Evolutionary conservation across 768 basidiomycete species (phyloP).

Genomic region (Hygrophorus pudorinus): DNA sequence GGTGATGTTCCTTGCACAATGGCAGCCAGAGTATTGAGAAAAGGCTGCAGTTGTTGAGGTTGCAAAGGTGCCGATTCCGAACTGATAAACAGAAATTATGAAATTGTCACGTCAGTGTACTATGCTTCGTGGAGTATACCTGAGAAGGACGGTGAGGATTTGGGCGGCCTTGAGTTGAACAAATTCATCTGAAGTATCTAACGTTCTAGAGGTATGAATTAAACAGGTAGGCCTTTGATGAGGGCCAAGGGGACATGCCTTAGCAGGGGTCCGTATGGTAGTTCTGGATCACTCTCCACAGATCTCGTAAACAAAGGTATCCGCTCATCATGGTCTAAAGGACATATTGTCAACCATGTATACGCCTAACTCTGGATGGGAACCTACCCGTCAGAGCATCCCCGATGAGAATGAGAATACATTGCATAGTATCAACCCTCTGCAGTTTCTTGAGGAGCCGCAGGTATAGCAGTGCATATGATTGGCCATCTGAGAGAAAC

Average conservation of each 20-base stretch:
- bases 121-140: slow-evolving; percentile 34
- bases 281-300: slow-evolving; percentile 57
- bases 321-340: slow-evolving; percentile 77
- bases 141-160: slow-evolving; percentile 78
- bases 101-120: slow-evolving; percentile 2
- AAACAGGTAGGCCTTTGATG: slow-evolving; percentile 6
- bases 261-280: slow-evolving; percentile 73
- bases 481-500: slow-evolving; percentile 70
- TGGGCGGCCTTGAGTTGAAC: slow-evolving; percentile 87
- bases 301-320: slow-evolving; percentile 64
- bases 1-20: slow-evolving; percentile 50
- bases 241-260: slow-evolving; percentile 32
- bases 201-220: slow-evolving; percentile 35
- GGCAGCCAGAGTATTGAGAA: slow-evolving; percentile 47
- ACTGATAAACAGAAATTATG: slow-evolving; percentile 20
- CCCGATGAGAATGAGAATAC: slow-evolving; percentile 74
- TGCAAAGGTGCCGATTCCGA: slow-evolving; percentile 40
- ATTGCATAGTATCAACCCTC: slow-evolving; percentile 81
- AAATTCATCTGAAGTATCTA: slow-evolving; percentile 88
- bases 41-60: slow-evolving; percentile 45
- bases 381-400: slow-evolving; percentile 74
- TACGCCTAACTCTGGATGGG: not conserved
- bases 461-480: slow-evolving; percentile 84
- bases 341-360: not conserved
- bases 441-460: slow-evolving; percentile 77